phyloP scores from a whole-genome alignment of 257 asterid species.

The Solanum chilense region DNA sequence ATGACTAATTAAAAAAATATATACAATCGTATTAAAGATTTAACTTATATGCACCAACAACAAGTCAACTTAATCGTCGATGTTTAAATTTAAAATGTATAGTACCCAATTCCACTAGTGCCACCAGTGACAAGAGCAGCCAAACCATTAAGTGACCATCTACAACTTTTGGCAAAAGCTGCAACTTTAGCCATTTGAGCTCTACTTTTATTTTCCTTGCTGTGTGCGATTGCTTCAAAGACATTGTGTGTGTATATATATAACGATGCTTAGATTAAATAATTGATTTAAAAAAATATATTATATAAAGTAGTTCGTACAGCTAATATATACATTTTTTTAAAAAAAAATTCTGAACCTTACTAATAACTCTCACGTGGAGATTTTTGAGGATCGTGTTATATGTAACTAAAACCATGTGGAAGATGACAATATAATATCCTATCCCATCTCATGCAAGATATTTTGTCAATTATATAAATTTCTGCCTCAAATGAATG shows the following conservation, averaged over 20 bases:
- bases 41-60: background rate
- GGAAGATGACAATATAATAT: background rate
- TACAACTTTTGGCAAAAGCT: conserved; percentile 22
- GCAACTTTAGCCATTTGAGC: conserved; percentile 31
- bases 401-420: background rate
- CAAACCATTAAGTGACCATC: conserved; percentile 82
- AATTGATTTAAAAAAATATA: background rate
- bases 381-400: too few species aligned
- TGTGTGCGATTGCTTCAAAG: background rate
- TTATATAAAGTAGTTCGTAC: background rate
- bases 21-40: background rate
- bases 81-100: background rate
- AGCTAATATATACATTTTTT: background rate
- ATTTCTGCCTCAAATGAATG: too few species aligned
- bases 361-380: too few species aligned
- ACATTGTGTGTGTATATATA: background rate
- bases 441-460: too few species aligned
- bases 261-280: too few species aligned
- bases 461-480: too few species aligned
- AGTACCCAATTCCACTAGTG: conserved; percentile 89
- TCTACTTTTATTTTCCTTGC: background rate
- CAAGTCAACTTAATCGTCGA: background rate
- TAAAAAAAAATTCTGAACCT: too few species aligned
- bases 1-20: conserved; percentile 10
- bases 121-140: conserved; percentile 93